A percentile compares a stretch with the other conserved stretches of the same genome.
Conservation (phyloP, 768 basidiomycete species). For the Lactarius akahatsu region DNA sequence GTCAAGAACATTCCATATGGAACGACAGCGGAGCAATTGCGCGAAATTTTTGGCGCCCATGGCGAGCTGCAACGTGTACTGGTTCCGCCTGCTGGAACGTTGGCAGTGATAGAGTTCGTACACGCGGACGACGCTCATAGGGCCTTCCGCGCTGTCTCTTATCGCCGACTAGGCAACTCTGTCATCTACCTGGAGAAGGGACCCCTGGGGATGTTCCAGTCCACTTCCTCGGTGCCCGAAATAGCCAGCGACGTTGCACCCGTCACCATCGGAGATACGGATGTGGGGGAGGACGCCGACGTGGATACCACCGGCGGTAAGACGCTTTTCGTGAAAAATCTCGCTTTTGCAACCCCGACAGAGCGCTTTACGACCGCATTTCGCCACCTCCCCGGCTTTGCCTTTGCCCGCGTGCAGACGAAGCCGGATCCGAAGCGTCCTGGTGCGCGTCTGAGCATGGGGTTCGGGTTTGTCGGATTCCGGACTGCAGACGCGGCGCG, state of each 20-base stretch:
- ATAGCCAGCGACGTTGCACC: slow-evolving; percentile 24
- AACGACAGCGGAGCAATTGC: slow-evolving; percentile 72
- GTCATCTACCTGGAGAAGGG: slow-evolving; percentile 93
- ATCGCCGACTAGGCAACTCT: slow-evolving; percentile 84
- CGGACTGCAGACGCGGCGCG: slow-evolving; percentile 68
- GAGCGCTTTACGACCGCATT: slow-evolving; percentile 71
- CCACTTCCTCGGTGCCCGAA: slow-evolving; percentile 29
- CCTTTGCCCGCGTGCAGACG: slow-evolving; percentile 87
- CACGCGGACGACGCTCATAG: slow-evolving; percentile 64
- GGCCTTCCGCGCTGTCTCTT: slow-evolving; percentile 82
- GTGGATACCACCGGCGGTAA: slow-evolving; percentile 60
- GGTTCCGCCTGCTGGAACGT: slow-evolving; percentile 89
- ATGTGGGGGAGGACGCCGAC: slow-evolving; percentile 38
- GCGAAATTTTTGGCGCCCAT: slow-evolving; percentile 73
- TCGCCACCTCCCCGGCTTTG: slow-evolving; percentile 71
- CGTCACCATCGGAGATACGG: slow-evolving; percentile 38
- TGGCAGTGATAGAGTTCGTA: slow-evolving; percentile 89
- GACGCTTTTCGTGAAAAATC: slow-evolving; percentile 93
- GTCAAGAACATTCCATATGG: slow-evolving; percentile 98
- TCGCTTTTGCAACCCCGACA: slow-evolving; percentile 87
- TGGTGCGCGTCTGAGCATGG: slow-evolving; percentile 74
- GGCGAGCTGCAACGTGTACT: slow-evolving; percentile 70
- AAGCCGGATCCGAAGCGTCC: slow-evolving; percentile 83
- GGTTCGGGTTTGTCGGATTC: slow-evolving; percentile 96
- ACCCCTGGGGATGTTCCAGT: slow-evolving; percentile 76